Evolutionary conservation across 257 asterid genomes (phyloP).

Genomic region (Nicotiana tabacum): DNA sequence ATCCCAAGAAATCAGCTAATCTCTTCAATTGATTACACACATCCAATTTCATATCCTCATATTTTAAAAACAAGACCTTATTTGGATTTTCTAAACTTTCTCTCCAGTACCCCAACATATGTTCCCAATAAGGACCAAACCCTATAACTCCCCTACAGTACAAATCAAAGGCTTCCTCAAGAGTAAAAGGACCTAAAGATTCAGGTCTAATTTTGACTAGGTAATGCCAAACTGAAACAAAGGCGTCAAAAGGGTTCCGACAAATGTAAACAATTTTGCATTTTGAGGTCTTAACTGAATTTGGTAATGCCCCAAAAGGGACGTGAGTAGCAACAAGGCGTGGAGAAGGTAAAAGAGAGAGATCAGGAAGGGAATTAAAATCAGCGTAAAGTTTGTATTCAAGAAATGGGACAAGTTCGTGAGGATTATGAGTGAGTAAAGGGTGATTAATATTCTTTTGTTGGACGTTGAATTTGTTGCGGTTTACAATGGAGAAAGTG

Average conservation of each 20-base stretch:
- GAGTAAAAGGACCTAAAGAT: slow-evolving; percentile 3
- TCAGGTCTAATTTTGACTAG: slow-evolving; percentile 8
- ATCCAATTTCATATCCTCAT: slow-evolving; percentile 45
- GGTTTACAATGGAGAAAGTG: slow-evolving; percentile 23
- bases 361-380: slow-evolving; percentile 11
- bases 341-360: slow-evolving; percentile 25
- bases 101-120: slow-evolving; percentile 46
- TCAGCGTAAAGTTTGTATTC: slow-evolving; percentile 34
- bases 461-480: slow-evolving; percentile 4
- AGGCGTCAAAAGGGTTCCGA: slow-evolving; percentile 44
- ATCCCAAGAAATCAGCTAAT: slow-evolving; percentile 42
- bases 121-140: slow-evolving; percentile 64
- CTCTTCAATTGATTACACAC: slow-evolving; percentile 17
- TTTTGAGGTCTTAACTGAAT: slow-evolving; percentile 15
- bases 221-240: slow-evolving; percentile 40
- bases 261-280: slow-evolving; percentile 39
- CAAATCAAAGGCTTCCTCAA: slow-evolving; percentile 29
- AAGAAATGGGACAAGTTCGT: slow-evolving; percentile 43
- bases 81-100: slow-evolving; percentile 27
- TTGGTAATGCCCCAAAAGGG: slow-evolving; percentile 30
- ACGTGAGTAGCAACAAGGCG: slow-evolving; percentile 38
- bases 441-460: slow-evolving; percentile 15
- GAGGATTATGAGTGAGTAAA: slow-evolving; percentile 44
- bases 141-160: slow-evolving; percentile 30
- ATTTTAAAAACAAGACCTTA: slow-evolving; percentile 44